A percentile compares a stretch with the other conserved stretches of the same genome.
phyloP scores from a whole-genome alignment of 2,329 filamentous ascomycete species.

The Nectriaceae sp. region DNA sequence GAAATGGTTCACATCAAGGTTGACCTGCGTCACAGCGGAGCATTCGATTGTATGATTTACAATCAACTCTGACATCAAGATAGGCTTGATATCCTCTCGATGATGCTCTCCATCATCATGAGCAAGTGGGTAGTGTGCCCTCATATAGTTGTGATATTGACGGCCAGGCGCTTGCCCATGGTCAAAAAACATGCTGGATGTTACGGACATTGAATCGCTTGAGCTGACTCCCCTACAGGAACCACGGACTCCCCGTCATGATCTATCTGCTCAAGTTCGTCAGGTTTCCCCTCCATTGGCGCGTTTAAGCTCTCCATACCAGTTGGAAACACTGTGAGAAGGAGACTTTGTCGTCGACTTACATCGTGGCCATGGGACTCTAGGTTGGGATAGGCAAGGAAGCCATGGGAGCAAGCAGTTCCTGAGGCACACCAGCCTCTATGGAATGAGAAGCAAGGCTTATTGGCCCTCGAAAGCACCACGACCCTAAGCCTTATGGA shows the following conservation, averaged over 20 bases:
- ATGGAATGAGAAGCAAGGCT: slow-evolving; percentile 11
- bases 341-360: slow-evolving; percentile 27
- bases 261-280: slow-evolving; percentile 33
- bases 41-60: no score
- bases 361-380: slow-evolving; percentile 14
- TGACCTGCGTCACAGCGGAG: background rate
- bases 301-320: slow-evolving; percentile 28
- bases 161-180: slow-evolving; percentile 38
- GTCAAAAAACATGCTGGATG: slow-evolving; percentile 36
- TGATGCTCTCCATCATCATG: slow-evolving; percentile 43
- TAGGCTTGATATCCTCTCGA: slow-evolving; percentile 42
- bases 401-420: slow-evolving; percentile 3
- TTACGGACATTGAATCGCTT: slow-evolving; percentile 31
- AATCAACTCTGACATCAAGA: slow-evolving; percentile 43
- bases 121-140: slow-evolving; percentile 41
- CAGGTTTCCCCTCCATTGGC: slow-evolving; percentile 30
- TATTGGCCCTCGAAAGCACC: slow-evolving; percentile 12
- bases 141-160: slow-evolving; percentile 39
- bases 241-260: slow-evolving; percentile 22
- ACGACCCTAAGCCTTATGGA: slow-evolving; percentile 18
- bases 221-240: slow-evolving; percentile 28
- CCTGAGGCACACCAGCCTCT: slow-evolving; percentile 15
- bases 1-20: background rate
- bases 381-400: background rate
- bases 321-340: slow-evolving; percentile 22